Evolutionary conservation across 2,329 filamentous ascomycete species (phyloP).

Genomic region (Venturia oleaginea): DNA sequence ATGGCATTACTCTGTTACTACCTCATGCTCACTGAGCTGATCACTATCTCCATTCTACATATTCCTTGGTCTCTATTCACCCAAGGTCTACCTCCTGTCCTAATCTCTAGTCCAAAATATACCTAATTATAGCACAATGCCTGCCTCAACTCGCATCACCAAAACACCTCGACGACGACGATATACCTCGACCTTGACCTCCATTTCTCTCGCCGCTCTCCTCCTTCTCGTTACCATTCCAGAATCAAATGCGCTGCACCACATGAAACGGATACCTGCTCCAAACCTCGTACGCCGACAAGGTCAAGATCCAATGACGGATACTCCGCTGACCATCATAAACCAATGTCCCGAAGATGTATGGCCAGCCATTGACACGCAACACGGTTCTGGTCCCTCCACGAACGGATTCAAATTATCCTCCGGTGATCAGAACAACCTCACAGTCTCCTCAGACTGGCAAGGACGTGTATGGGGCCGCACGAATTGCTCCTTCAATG

Average conservation of each 20-base stretch:
- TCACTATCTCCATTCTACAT: neutral
- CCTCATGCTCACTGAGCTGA: neutral
- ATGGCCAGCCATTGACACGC: conserved; percentile 68
- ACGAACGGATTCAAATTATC: conserved; percentile 60
- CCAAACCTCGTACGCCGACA: conserved; percentile 15
- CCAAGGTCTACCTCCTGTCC: neutral
- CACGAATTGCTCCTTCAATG: conserved; percentile 72
- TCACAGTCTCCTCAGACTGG: conserved; percentile 66
- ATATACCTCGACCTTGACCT: neutral
- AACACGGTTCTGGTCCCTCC: conserved; percentile 59
- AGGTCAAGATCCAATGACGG: conserved; percentile 4
- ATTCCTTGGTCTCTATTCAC: neutral
- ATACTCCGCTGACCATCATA: conserved; percentile 53
- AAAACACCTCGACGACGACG: conserved; percentile 1
- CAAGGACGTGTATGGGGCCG: conserved; percentile 74
- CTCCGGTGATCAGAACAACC: conserved; percentile 47
- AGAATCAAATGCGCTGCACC: conserved; percentile 5
- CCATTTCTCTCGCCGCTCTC: neutral
- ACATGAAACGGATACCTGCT: conserved; percentile 17
- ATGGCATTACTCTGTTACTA: neutral
- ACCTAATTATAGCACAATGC: neutral
- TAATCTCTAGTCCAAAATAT: conserved; percentile 8
- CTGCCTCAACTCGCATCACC: neutral
- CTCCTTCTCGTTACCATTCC: neutral
- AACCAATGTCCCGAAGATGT: conserved; percentile 65